Evolutionary conservation across 2,329 filamentous ascomycete species (phyloP).

Genomic region (Emydomyces testavorans): DNA sequence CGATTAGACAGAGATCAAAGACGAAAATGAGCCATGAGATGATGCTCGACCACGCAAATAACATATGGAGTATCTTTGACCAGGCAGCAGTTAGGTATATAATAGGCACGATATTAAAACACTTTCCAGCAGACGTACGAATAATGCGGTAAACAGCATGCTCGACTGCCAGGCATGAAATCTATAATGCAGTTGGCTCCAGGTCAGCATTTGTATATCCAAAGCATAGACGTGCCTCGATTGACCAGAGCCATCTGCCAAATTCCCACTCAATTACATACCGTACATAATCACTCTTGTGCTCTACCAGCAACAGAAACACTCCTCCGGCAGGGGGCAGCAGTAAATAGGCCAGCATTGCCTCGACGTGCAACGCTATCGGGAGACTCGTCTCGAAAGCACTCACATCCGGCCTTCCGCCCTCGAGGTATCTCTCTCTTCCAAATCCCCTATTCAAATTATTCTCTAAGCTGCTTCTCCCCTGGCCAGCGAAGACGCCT

Average conservation of each 20-base stretch:
- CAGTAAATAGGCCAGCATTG: slow-evolving; percentile 74
- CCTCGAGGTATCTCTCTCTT: slow-evolving; percentile 35
- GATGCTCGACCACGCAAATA: slow-evolving; percentile 74
- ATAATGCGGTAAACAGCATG: slow-evolving; percentile 62
- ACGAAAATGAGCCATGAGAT: slow-evolving; percentile 75
- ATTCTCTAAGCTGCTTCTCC: slow-evolving; percentile 24
- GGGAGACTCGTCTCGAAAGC: slow-evolving; percentile 82
- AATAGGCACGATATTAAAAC: not conserved
- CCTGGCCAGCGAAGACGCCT: slow-evolving; percentile 29
- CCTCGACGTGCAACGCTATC: slow-evolving; percentile 77
- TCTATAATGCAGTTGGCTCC: no score
- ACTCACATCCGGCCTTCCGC: slow-evolving; percentile 55
- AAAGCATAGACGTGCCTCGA: no score
- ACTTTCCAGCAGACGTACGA: slow-evolving; percentile 33
- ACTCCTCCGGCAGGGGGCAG: slow-evolving; percentile 79
- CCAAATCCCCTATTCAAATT: slow-evolving; percentile 22
- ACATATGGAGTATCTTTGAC: slow-evolving; percentile 63
- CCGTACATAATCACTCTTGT: slow-evolving; percentile 95
- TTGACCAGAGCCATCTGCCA: not conserved
- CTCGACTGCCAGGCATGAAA: slow-evolving; percentile 96
- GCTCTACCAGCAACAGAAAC: slow-evolving; percentile 70
- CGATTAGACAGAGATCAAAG: slow-evolving; percentile 64
- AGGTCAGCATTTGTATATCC: no score
- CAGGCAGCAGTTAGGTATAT: not conserved
- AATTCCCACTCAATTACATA: no score